Base-by-base conservation (phyloP, 2,329 filamentous ascomycete species). In the Stromatinia cepivora region DNA sequence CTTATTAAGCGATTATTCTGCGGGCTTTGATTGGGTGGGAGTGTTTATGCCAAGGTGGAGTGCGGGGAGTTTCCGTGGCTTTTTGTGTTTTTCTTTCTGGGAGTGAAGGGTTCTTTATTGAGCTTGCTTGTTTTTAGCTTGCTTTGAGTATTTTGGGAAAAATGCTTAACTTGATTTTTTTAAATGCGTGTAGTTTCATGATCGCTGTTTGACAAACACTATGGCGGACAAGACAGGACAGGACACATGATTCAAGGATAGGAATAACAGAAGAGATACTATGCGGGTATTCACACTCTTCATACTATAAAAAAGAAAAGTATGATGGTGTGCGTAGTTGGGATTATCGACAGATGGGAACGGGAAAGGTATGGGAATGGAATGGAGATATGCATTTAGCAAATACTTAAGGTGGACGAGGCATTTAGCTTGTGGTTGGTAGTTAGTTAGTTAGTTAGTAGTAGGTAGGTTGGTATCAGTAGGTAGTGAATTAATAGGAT, bases 1-100 rank as follows among this genome's bases (percentile, higher is more conserved):
- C 86, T 17, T 89, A 85, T 75, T 89, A 68, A 53, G 25, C n/a
- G 57, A 17, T 39, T 39, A n/a, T 11, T 25, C 4, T 45, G 10
- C 10, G 34, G 6, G 20, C 10, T 39, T 6, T 48, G 53, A 20
- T 15, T 36, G 28, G 17, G 22, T 28, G 53, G 31, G 22, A 25
- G 31, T 28, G 34, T 45, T 68, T 39, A 54, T 53, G 57, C 13
- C 50, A 22, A 42, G 39, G 10, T 45, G 36, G 31, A 66, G 31
- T 28, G 53, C 22, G 53, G 36, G 31, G 45, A 36, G 31, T 59
- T 67, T 39, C 61, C 15, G 9, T 52, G 46, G 61, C 46, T 52
- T 52, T 63, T 52, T 25, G 59, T n/a, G 15, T 52, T 48, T 13
- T 39, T 50, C 10, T 39, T 34, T 48, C 3, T 22, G 13, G 59